phyloP scores from a whole-genome alignment of 768 basidiomycete species.

The Leucocoprinus sp. region DNA sequence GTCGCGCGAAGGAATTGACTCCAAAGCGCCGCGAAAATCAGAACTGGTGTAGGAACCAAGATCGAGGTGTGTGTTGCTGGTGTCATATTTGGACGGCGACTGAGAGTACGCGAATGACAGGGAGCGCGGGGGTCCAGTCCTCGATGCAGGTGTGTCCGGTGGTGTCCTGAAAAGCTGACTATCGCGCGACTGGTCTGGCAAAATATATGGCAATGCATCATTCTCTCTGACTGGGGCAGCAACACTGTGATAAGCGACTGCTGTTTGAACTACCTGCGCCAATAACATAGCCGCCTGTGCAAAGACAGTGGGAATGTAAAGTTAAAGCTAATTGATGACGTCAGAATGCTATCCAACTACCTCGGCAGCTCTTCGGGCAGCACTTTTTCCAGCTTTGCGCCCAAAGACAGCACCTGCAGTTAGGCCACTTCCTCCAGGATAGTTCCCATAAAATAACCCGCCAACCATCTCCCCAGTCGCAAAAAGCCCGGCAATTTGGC shows the following conservation, averaged over 20 bases:
- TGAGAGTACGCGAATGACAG: constrained; percentile 55
- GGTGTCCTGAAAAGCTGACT: constrained; percentile 19
- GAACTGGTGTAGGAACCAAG: constrained; percentile 25
- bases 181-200: neutral
- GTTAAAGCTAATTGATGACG: constrained; percentile 8
- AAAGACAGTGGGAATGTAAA: neutral
- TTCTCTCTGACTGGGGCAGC: no score
- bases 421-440: constrained; percentile 63
- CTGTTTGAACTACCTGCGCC: constrained; percentile 17
- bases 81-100: constrained; percentile 23
- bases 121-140: constrained; percentile 71
- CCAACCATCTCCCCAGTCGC: constrained; percentile 67
- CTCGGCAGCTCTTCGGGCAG: constrained; percentile 37
- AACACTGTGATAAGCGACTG: neutral
- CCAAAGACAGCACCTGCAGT: constrained; percentile 63
- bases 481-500: constrained; percentile 45
- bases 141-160: constrained; percentile 46
- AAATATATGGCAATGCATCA: no score
- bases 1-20: constrained; percentile 31
- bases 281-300: constrained; percentile 19
- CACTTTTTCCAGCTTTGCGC: constrained; percentile 41
- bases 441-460: constrained; percentile 54
- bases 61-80: no score
- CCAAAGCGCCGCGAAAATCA: constrained; percentile 58
- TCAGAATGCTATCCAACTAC: constrained; percentile 16